A percentile compares a stretch with the other conserved stretches of the same genome.
These are phyloP conservation scores for Glaciozyma martinii DNA, from an alignment of 768 basidiomycete species.

Conservation along the genomic window DNA sequence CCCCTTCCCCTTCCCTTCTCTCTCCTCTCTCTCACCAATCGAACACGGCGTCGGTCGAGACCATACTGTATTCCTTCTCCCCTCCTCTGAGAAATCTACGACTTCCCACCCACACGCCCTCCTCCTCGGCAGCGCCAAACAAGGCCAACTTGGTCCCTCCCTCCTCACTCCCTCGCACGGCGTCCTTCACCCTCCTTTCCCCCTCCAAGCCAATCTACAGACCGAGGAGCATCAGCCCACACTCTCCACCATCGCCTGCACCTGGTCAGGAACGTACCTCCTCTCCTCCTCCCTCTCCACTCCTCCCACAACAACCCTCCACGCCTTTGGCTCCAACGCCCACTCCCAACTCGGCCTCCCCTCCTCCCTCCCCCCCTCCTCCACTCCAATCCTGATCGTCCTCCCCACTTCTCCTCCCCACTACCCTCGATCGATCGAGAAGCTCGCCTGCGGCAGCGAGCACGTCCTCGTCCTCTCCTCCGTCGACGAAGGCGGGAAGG, in stretches of 20 bases:
- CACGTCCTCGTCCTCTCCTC: slow-evolving; percentile 53
- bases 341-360: slow-evolving; percentile 55
- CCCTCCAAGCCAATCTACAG: neutral
- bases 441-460: slow-evolving; percentile 70
- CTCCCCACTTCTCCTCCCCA: neutral
- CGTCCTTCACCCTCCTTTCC: neutral
- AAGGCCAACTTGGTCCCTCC: slow-evolving; percentile 24
- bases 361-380: neutral
- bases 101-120: neutral
- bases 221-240: slow-evolving; percentile 11
- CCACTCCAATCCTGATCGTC: neutral
- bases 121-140: slow-evolving; percentile 21
- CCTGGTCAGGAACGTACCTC: slow-evolving; percentile 17
- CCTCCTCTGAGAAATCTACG: neutral
- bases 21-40: neutral
- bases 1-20: neutral
- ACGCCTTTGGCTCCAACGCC: slow-evolving; percentile 67
- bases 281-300: neutral
- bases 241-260: slow-evolving; percentile 12
- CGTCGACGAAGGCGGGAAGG: slow-evolving; percentile 23
- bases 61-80: slow-evolving; percentile 24
- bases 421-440: neutral
- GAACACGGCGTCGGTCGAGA: slow-evolving; percentile 21
- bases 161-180: neutral
- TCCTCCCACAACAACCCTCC: slow-evolving; percentile 39